Conservation (phyloP, 257 asterid genomes). For the Coffea eugenioides region DNA sequence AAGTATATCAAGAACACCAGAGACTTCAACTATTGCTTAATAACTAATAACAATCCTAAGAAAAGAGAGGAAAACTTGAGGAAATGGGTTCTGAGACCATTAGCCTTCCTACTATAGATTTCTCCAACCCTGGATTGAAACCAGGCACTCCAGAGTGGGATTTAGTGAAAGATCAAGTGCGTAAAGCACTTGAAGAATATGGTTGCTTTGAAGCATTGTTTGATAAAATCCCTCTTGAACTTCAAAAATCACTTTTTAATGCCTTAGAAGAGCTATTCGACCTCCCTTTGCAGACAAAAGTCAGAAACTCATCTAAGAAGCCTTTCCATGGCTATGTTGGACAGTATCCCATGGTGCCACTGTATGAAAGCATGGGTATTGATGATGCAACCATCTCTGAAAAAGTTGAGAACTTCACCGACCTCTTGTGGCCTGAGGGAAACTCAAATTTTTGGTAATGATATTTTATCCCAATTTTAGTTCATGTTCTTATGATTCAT, state of each 20-base stretch:
- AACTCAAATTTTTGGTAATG: not conserved
- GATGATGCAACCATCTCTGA: not conserved
- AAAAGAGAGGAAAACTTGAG: too few species aligned
- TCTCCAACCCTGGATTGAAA: not conserved
- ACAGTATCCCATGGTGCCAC: not conserved
- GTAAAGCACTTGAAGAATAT: conserved; percentile 37
- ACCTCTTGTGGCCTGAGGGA: not conserved
- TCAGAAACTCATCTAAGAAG: not conserved
- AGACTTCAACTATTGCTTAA: too few species aligned
- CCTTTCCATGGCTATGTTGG: not conserved
- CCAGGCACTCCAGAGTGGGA: conserved; percentile 33
- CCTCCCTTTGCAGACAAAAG: conserved; percentile 40
- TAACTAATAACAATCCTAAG: too few species aligned
- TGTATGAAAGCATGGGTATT: not conserved
- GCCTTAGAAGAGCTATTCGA: not conserved
- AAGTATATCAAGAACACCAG: too few species aligned
- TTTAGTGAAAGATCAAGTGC: conserved; percentile 32
- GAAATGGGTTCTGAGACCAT: too few species aligned
- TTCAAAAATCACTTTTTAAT: not conserved
- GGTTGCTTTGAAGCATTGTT: conserved; percentile 60
- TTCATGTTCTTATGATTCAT: too few species aligned
- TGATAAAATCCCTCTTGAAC: conserved; percentile 34
- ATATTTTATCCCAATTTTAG: too few species aligned
- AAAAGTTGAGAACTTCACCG: not conserved
- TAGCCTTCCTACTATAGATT: not conserved